Conservation (phyloP, 73 alveolate genomes). For the Vitrella brassicaformis region DNA sequence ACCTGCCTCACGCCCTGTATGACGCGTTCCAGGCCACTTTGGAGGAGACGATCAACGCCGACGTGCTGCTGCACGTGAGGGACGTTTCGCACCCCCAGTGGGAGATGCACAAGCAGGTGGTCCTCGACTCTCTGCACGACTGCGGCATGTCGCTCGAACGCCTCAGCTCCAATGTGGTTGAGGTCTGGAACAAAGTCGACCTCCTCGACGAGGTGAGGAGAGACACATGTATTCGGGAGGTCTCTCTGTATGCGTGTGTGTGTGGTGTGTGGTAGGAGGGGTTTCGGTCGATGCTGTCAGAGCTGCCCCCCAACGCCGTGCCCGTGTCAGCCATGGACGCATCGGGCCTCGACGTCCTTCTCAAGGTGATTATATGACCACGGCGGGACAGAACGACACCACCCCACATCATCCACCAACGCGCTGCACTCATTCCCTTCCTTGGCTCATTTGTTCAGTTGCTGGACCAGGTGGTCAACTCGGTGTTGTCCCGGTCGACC, state of each 20-base stretch:
- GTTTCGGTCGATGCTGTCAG: neutral
- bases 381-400: too few relatives aligned
- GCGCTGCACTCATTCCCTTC: too few relatives aligned
- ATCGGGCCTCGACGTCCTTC: neutral
- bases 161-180: neutral
- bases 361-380: too few relatives aligned
- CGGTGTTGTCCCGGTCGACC: too few relatives aligned
- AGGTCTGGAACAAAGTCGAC: constrained; percentile 35
- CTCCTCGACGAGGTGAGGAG: neutral
- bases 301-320: neutral
- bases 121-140: neutral
- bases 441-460: too few relatives aligned
- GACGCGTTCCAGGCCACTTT: constrained; percentile 1
- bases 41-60: constrained; percentile 9
- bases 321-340: neutral
- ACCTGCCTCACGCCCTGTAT: constrained; percentile 29
- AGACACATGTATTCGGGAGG: neutral
- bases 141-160: neutral
- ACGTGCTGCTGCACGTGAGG: constrained; percentile 19
- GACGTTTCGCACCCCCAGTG: constrained; percentile 34
- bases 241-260: neutral
- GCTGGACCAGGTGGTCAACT: too few relatives aligned
- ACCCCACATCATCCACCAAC: too few relatives aligned
- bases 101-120: constrained; percentile 12
- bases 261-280: neutral